phyloP scores from a whole-genome alignment of 2,329 filamentous ascomycete species.

The Ophiostoma perfectum region DNA sequence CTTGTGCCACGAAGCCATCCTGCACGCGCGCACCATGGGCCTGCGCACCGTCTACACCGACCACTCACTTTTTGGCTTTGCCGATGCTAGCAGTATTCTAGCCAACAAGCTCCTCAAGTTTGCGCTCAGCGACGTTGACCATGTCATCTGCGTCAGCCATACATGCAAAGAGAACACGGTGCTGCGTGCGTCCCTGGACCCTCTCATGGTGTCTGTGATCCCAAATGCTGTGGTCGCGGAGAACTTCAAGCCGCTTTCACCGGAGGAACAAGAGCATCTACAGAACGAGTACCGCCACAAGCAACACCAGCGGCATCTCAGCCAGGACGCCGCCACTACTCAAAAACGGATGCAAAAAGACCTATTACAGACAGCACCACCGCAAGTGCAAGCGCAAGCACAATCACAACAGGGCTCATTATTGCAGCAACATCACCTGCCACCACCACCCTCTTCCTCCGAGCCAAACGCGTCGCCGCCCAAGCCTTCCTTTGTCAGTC shows the following conservation, averaged over 20 bases:
- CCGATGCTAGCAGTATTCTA: slow-evolving; percentile 89
- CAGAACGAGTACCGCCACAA: slow-evolving; percentile 26
- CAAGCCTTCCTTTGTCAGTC: slow-evolving; percentile 34
- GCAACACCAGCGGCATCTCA: slow-evolving; percentile 15
- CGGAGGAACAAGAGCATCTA: slow-evolving; percentile 34
- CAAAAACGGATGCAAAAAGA: not conserved
- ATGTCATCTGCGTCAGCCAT: slow-evolving; percentile 97
- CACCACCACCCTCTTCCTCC: slow-evolving; percentile 12
- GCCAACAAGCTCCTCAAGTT: slow-evolving; percentile 98
- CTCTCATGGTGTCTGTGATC: slow-evolving; percentile 95
- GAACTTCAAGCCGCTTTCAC: slow-evolving; percentile 74
- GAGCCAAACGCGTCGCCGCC: slow-evolving; percentile 19
- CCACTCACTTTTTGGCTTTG: slow-evolving; percentile 95
- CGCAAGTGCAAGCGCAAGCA: not conserved
- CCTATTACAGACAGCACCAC: not conserved
- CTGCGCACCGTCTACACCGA: slow-evolving; percentile 94
- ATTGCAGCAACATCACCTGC: not conserved
- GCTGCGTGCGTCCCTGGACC: slow-evolving; percentile 86
- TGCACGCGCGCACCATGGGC: slow-evolving; percentile 95
- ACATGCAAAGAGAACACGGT: slow-evolving; percentile 99
- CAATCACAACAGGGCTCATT: not conserved
- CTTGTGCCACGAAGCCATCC: slow-evolving; percentile 87
- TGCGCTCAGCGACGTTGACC: slow-evolving; percentile 89
- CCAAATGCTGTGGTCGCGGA: slow-evolving; percentile 96
- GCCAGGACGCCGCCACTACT: slow-evolving; percentile 14